phyloP scores from a whole-genome alignment of 306 rosid species.

The Corylus heterophylla region DNA sequence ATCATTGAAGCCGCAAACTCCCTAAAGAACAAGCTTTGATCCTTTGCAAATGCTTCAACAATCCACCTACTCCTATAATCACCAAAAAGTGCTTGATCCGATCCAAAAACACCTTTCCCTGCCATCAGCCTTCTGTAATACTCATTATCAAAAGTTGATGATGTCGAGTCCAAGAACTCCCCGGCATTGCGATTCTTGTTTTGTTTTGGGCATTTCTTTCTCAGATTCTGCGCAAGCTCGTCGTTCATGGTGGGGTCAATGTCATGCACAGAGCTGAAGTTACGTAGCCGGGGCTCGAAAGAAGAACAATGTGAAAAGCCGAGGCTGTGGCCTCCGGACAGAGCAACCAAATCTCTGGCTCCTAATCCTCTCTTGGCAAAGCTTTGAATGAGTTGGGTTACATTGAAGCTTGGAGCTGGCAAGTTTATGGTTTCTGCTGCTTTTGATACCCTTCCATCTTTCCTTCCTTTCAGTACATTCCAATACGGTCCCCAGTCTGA shows the following conservation, averaged over 20 bases:
- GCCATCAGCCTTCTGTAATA: constrained; percentile 52
- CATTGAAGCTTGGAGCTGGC: constrained; percentile 65
- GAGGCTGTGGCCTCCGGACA: constrained; percentile 77
- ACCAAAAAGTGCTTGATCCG: constrained; percentile 63
- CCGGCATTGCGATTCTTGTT: constrained; percentile 49
- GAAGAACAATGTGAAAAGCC: constrained; percentile 76
- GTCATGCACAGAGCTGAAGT: constrained; percentile 47
- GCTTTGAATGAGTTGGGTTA: constrained; percentile 52
- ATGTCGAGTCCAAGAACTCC: constrained; percentile 60
- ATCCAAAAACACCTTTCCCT: constrained; percentile 59
- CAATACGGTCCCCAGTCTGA: constrained; percentile 76
- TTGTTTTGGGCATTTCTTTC: constrained; percentile 48
- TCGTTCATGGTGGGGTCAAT: constrained; percentile 55
- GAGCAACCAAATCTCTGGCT: constrained; percentile 64
- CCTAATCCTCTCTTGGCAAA: constrained; percentile 64
- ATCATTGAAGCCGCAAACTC: constrained; percentile 68
- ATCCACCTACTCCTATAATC: constrained; percentile 64
- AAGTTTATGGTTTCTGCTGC: constrained; percentile 61
- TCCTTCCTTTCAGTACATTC: constrained; percentile 71
- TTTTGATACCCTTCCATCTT: constrained; percentile 71
- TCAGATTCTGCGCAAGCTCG: constrained; percentile 44
- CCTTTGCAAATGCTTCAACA: constrained; percentile 63
- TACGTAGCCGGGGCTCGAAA: constrained; percentile 45
- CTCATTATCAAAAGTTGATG: constrained; percentile 68
- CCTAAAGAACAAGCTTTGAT: constrained; percentile 57